Conservation (phyloP, 805 yeast genomes). For the Metschnikowia matae region DNA sequence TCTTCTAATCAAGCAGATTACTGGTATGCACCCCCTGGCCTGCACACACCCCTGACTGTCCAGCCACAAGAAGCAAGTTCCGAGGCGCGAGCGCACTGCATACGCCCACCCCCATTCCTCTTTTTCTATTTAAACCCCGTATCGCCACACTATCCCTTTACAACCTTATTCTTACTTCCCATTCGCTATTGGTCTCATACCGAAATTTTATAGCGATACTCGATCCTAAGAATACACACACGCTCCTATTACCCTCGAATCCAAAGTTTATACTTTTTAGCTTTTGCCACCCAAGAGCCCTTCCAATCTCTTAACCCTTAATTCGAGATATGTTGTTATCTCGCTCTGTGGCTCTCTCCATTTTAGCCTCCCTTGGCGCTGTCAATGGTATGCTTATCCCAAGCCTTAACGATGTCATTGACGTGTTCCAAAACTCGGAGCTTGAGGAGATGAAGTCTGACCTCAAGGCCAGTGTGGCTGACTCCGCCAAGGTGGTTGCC, state of each 20-base stretch:
- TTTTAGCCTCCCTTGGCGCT: conserved; percentile 39
- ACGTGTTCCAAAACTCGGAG: conserved; percentile 26
- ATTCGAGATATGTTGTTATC: conserved; percentile 32
- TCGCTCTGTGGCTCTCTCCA: conserved; percentile 40
- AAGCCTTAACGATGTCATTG: conserved; percentile 38
- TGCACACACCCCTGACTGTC: neutral
- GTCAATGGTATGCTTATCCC: conserved; percentile 57
- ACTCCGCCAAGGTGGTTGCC: conserved; percentile 7
- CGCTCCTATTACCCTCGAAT: neutral
- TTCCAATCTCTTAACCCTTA: neutral
- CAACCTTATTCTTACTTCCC: neutral
- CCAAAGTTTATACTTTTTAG: neutral
- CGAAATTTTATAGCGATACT: neutral
- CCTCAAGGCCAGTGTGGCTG: conserved; percentile 10
- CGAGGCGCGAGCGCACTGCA: conserved; percentile 6
- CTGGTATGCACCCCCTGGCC: neutral
- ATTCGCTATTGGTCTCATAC: neutral
- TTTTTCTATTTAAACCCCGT: conserved; percentile 12
- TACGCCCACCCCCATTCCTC: conserved; percentile 8
- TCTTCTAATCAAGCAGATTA: too few species aligned
- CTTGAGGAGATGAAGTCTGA: conserved; percentile 16
- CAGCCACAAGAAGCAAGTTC: conserved; percentile 4
- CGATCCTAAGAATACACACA: neutral
- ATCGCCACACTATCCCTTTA: conserved; percentile 14
- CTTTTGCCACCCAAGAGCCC: neutral